Evolutionary conservation across 768 basidiomycete genomes (phyloP).

Genomic region (Russula vinacea): DNA sequence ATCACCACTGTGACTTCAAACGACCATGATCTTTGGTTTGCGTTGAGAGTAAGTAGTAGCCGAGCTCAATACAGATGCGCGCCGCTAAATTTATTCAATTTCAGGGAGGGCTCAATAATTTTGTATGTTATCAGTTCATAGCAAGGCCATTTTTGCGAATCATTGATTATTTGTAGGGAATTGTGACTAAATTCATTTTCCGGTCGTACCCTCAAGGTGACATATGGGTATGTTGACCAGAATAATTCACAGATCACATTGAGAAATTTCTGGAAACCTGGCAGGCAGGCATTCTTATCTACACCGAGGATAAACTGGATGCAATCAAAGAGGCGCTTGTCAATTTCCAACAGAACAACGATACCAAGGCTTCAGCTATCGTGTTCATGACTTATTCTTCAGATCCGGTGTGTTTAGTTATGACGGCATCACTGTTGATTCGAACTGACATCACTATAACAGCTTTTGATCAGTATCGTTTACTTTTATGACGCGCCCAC

Average conservation of each 20-base stretch:
- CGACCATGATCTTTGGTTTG: constrained; percentile 22
- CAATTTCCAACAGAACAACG: constrained; percentile 9
- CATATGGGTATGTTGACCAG: constrained; percentile 8
- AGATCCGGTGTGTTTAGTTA: background rate
- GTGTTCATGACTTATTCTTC: background rate
- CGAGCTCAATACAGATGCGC: background rate
- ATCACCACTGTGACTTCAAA: constrained; percentile 11
- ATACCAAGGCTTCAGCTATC: background rate
- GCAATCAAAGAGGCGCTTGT: constrained; percentile 1
- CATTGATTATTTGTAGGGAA: constrained; percentile 10
- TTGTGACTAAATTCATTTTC: constrained; percentile 24
- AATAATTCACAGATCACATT: background rate
- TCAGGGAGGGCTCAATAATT: constrained; percentile 25
- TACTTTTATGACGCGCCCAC: constrained; percentile 30
- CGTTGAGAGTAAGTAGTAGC: constrained; percentile 10
- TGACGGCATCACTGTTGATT: background rate
- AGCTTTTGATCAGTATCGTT: background rate
- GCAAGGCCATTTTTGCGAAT: background rate
- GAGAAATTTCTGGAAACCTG: background rate
- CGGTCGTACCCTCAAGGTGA: constrained; percentile 15
- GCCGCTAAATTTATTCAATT: background rate
- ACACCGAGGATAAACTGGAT: background rate
- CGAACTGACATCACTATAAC: background rate
- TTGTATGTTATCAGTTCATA: background rate
- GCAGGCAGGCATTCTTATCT: constrained; percentile 3